Evolutionary conservation across 306 rosid species (phyloP).

Genomic region (Lablab purpureus): DNA sequence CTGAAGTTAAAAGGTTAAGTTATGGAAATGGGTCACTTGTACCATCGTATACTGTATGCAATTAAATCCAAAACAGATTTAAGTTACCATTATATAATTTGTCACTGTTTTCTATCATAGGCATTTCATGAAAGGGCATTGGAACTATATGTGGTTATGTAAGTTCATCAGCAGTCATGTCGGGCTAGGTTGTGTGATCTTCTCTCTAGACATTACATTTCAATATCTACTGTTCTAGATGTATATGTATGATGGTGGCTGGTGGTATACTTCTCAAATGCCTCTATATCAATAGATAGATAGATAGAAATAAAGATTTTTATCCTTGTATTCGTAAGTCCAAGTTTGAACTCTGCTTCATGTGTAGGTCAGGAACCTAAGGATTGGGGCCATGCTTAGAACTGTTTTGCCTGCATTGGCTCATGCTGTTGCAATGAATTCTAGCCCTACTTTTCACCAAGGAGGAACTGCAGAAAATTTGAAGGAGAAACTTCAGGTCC

Average conservation of each 20-base stretch:
- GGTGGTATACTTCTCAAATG: constrained; percentile 6
- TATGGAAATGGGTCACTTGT: neutral
- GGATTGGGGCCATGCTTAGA: constrained; percentile 93
- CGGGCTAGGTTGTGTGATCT: neutral
- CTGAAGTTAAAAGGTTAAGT: neutral
- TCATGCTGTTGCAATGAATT: constrained; percentile 81
- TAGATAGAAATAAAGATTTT: neutral
- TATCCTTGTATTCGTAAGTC: constrained; percentile 5
- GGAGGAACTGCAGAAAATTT: constrained; percentile 63
- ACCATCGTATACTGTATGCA: neutral
- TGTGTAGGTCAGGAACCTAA: constrained; percentile 78
- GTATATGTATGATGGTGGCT: neutral
- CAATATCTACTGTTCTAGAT: constrained; percentile 20
- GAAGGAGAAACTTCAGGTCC: constrained; percentile 89
- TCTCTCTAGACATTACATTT: neutral
- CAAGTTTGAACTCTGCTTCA: constrained; percentile 33
- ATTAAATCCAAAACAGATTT: neutral
- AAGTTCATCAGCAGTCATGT: constrained; percentile 7
- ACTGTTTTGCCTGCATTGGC: constrained; percentile 90
- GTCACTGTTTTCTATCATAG: neutral
- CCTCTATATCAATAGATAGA: neutral
- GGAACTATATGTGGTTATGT: neutral
- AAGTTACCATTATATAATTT: neutral
- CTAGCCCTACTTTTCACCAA: constrained; percentile 49
- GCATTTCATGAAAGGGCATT: too few relatives aligned